phyloP scores from a whole-genome alignment of 768 basidiomycete species.

The Tricholoma hemisulphureum region DNA sequence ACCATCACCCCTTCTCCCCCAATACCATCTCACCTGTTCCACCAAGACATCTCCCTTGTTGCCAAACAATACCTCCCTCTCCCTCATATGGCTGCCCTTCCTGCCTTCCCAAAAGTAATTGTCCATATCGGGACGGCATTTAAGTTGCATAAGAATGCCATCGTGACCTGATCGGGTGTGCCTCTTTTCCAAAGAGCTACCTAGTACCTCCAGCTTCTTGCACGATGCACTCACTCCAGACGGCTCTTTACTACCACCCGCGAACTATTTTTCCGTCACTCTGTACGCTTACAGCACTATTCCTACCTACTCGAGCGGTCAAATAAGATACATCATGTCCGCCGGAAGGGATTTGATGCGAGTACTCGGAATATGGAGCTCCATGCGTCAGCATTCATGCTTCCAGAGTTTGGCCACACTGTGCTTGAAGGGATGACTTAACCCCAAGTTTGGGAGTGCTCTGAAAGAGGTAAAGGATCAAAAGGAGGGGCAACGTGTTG shows the following conservation, averaged over 20 bases:
- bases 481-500: slow-evolving; percentile 55
- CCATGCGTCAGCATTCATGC: slow-evolving; percentile 79
- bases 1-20: slow-evolving; percentile 2
- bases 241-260: slow-evolving; percentile 69
- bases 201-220: slow-evolving; percentile 96
- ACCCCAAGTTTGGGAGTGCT: slow-evolving; percentile 76
- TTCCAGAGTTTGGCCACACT: slow-evolving; percentile 88
- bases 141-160: slow-evolving; percentile 94
- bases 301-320: slow-evolving; percentile 97
- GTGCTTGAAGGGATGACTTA: slow-evolving; percentile 67
- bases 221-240: slow-evolving; percentile 86
- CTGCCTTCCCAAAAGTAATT: slow-evolving; percentile 75
- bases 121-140: slow-evolving; percentile 94
- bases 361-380: slow-evolving; percentile 80
- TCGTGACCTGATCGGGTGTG: slow-evolving; percentile 97
- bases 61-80: slow-evolving; percentile 91
- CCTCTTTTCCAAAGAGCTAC: slow-evolving; percentile 96
- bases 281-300: slow-evolving; percentile 97
- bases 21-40: not conserved
- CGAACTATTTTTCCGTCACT: slow-evolving; percentile 71
- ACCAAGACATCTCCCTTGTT: slow-evolving; percentile 88
- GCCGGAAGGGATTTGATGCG: slow-evolving; percentile 64
- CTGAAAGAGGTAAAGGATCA: slow-evolving; percentile 42
- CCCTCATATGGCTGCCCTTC: slow-evolving; percentile 89
- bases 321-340: slow-evolving; percentile 91